Conservation (phyloP, 768 basidiomycete genomes). For the Lentinula lateritia region DNA sequence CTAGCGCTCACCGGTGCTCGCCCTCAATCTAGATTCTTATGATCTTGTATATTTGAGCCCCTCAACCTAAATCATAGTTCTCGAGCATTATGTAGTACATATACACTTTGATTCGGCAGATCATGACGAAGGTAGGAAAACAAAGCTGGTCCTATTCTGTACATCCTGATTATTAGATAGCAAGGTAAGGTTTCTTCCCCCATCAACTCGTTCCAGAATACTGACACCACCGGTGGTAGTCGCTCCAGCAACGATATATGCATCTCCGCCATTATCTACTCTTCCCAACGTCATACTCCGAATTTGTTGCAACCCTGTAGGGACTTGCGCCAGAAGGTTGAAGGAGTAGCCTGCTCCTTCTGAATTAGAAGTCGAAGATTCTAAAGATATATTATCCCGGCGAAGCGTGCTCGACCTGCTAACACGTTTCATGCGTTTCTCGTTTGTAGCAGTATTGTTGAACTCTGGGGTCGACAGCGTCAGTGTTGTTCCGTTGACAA, state of each 20-base stretch:
- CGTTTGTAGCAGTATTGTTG: background rate
- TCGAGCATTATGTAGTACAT: no score
- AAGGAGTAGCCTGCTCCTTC: constrained; percentile 16
- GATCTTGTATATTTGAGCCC: no score
- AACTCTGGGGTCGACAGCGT: background rate
- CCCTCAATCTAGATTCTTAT: no score
- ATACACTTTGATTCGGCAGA: no score
- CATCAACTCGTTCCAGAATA: constrained; percentile 35
- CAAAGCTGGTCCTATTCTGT: constrained; percentile 34
- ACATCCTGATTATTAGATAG: constrained; percentile 32
- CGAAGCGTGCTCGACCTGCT: background rate
- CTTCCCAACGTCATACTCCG: constrained; percentile 47
- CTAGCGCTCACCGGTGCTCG: background rate
- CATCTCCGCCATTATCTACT: constrained; percentile 27
- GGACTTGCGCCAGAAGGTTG: constrained; percentile 42
- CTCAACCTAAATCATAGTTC: no score
- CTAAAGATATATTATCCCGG: background rate
- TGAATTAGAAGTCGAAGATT: background rate
- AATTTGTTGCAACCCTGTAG: constrained; percentile 50
- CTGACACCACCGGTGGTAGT: constrained; percentile 32
- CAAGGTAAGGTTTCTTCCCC: constrained; percentile 34
- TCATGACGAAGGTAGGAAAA: constrained; percentile 19
- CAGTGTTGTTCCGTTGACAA: constrained; percentile 19
- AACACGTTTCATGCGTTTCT: constrained; percentile 13
- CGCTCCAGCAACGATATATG: constrained; percentile 36